Base-by-base conservation (phyloP, 139 green algal species). In the Yamagishiella unicocca region DNA sequence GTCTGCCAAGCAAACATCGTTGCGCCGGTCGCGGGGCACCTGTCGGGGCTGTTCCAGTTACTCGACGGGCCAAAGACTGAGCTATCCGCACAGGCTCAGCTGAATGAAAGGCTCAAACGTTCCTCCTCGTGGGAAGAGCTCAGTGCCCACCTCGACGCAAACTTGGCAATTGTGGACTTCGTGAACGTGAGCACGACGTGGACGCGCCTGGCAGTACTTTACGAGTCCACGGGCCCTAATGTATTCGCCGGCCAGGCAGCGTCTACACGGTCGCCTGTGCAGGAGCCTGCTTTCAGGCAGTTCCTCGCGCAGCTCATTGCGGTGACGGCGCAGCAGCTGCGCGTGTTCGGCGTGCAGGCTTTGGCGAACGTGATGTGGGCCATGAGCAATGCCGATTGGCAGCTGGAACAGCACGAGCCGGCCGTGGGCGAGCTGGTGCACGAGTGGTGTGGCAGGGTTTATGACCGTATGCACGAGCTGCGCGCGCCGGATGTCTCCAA, bases 341-440 rank as follows among this genome's bases (percentile, higher is more conserved):
- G 37, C n/a, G 21, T 38, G 2, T 86, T 86, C 45, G 62, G 80
- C 5, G 43, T 86, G 12, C 80, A 61, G 43, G 80, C 80, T n/a
- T 64, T 86, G 6, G 40, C 79, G 7, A 77, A 86, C 33, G 80
- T 86, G 9, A 67, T 77, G 43, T 86, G 80, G 80, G 80, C 80
- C 24, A 42, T 86, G 27, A 86, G 80, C 80, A 77, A 86, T 22
- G 64, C 43, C 0, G 64, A 86, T 46, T 86, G 80, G 80, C 42
- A 67, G 25, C 80, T 86, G 62, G 64, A 77, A 21, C 62, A 67
- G 80, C 66, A 86, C 66, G 64, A 77, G 42, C 62, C 80, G 29
- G 80, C 62, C 4, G 62, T 77, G 14, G 43, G 17, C 7, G 67
- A 66, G 62, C 64, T 86, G 62, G 29, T 77, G 80, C 45, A 38